phyloP scores from a whole-genome alignment of 2,329 filamentous ascomycete species.

The Hymenoscyphus fructigenus region DNA sequence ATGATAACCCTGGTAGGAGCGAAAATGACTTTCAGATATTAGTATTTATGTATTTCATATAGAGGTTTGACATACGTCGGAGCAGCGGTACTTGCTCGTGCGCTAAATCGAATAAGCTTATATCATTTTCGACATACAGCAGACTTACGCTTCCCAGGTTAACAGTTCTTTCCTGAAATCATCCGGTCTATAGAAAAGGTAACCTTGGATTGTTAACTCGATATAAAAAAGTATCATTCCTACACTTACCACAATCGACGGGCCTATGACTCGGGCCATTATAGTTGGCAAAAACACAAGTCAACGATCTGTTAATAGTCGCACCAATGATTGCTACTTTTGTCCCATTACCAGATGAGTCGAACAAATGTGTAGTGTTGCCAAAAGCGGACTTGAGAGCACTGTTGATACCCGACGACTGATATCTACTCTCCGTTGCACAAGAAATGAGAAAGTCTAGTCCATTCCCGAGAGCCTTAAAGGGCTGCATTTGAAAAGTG shows the following conservation, averaged over 20 bases:
- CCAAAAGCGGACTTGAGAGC: slow-evolving; percentile 11
- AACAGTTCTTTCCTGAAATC: background rate
- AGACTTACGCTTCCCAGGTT: slow-evolving; percentile 8
- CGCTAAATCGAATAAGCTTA: slow-evolving; percentile 6
- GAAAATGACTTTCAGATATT: slow-evolving; percentile 10
- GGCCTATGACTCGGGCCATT: slow-evolving; percentile 20
- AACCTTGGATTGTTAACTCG: slow-evolving; percentile 14
- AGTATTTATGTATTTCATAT: background rate
- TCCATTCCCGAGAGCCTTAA: background rate
- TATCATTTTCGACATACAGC: background rate
- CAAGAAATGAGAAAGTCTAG: slow-evolving; percentile 9
- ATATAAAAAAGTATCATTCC: slow-evolving; percentile 15
- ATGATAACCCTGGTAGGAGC: slow-evolving; percentile 15
- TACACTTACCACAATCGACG: slow-evolving; percentile 20
- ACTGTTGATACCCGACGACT: slow-evolving; percentile 11
- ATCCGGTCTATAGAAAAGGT: slow-evolving; percentile 3
- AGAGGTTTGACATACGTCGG: slow-evolving; percentile 8
- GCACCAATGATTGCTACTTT: slow-evolving; percentile 25
- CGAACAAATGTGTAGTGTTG: slow-evolving; percentile 14
- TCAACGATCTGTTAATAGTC: slow-evolving; percentile 20
- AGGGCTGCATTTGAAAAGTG: background rate
- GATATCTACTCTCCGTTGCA: slow-evolving; percentile 15
- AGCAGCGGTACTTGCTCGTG: slow-evolving; percentile 17
- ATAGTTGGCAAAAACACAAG: slow-evolving; percentile 29
- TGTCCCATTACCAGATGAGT: slow-evolving; percentile 18